Conservation (phyloP, 2,329 filamentous ascomycete genomes). For the Periconia sp. region DNA sequence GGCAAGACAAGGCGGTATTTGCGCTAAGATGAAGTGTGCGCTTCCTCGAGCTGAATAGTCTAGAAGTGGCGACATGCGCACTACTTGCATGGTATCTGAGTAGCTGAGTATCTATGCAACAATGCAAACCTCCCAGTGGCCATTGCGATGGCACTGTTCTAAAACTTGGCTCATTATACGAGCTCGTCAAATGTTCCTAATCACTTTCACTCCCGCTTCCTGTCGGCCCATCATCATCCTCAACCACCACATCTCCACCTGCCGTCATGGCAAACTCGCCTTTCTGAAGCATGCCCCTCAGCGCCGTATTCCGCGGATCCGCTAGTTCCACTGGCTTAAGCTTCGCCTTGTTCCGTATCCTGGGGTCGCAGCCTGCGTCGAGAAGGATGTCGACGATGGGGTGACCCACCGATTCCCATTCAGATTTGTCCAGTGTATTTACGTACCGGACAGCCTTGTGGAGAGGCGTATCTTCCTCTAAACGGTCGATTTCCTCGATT, state of each 20-base stretch:
- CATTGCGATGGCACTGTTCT: too few species aligned
- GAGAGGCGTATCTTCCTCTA: slow-evolving; percentile 78
- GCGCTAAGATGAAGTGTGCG: too few species aligned
- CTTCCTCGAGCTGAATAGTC: too few species aligned
- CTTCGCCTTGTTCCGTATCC: slow-evolving; percentile 73
- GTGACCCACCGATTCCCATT: slow-evolving; percentile 70
- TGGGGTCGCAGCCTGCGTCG: slow-evolving; percentile 74
- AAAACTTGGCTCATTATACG: too few species aligned
- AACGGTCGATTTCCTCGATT: slow-evolving; percentile 76
- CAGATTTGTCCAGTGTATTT: slow-evolving; percentile 69
- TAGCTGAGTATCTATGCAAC: too few species aligned
- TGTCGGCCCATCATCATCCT: slow-evolving; percentile 54
- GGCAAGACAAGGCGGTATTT: background rate
- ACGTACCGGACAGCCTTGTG: slow-evolving; percentile 80
- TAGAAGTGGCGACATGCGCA: too few species aligned
- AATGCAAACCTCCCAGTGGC: too few species aligned
- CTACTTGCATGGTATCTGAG: too few species aligned
- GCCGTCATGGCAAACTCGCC: slow-evolving; percentile 69
- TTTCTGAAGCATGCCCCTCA: slow-evolving; percentile 69
- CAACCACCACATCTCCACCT: slow-evolving; percentile 56
- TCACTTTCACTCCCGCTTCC: slow-evolving; percentile 58
- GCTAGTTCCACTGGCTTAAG: slow-evolving; percentile 74
- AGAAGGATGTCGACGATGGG: slow-evolving; percentile 79
- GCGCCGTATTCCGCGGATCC: slow-evolving; percentile 70
- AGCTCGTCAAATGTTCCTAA: slow-evolving; percentile 18